Evolutionary conservation across 2,329 filamentous ascomycete genomes (phyloP), one percentile per base, ranked within the genome.

Genomic region (Aspergillaceae sp.): DNA sequence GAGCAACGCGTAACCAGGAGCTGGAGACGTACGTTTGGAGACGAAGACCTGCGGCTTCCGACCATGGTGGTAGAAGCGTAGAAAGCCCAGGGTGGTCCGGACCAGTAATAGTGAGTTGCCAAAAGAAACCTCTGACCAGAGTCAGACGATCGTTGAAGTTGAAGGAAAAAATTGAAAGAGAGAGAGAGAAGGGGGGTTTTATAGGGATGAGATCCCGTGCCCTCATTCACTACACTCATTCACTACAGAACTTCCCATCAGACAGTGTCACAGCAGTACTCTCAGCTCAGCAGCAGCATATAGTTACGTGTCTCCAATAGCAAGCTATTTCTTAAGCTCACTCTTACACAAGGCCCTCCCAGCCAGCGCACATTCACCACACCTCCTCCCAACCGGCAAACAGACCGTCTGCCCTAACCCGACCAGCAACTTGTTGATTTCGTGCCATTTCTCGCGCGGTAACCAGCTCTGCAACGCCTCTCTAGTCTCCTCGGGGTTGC

Each of bases 381-480:
- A 98, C 55, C 77, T 80, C 52, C 83, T 75, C 0, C 86, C 87
- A 1, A 91, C 79, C 1, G 89, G 88, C 52, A 88, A 70, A 63
- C 90, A 96, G 26, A 92, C 81, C 1, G 82, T 87, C 75, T 96
- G 90, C 0, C 90, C 90, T 51, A 94, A 75, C 0, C 90, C 90
- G 30, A 96, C 90, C 35, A 96, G 75, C 65, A 95, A 68, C 69
- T 84, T 82, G 66, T 96, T 96, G 64, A 96, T 94, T 67, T 94
- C 87, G 65, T 87, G 85, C 90, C 90, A 96, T 58, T 79, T 82
- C 43, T 94, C 87, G 49, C 68, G 77, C 2, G 90, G 90, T 56
- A 96, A 71, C 90, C 90, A 96, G 10, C 75, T 75, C 70, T 96
- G 79, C 48, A 96, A 73, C 32, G 81, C 79, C 45, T 75, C 69